Conservation (phyloP, 1,284 basidiomycete species). For the Fomes fomentarius region DNA sequence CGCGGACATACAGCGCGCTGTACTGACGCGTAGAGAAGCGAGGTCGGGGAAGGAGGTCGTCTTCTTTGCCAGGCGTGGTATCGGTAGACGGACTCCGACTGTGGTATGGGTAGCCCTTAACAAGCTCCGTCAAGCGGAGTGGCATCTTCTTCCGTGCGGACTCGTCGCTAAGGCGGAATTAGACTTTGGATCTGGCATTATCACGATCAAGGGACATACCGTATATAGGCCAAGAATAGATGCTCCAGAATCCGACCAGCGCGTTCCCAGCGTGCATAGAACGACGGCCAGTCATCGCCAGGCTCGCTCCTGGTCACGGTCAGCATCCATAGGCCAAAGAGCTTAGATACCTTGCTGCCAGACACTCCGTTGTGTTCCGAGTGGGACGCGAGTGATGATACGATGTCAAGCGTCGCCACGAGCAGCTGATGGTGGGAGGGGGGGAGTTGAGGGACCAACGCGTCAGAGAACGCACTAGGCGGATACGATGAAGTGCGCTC, state of each 20-base stretch:
- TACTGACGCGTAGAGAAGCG: constrained; percentile 66
- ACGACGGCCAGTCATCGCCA: constrained; percentile 58
- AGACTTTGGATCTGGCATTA: constrained; percentile 4
- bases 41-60: constrained; percentile 53
- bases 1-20: constrained; percentile 64
- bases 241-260: constrained; percentile 73
- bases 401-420: constrained; percentile 55
- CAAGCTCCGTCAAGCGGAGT: constrained; percentile 67
- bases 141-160: constrained; percentile 59
- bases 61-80: constrained; percentile 38
- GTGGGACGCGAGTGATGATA: constrained; percentile 70
- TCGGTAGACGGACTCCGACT: constrained; percentile 30
- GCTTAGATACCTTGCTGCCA: constrained; percentile 72
- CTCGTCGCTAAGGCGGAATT: constrained; percentile 53
- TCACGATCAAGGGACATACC: constrained; percentile 44
- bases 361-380: constrained; percentile 71
- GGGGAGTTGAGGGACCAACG: constrained; percentile 60
- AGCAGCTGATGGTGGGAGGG: constrained; percentile 59
- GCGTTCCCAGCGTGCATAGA: constrained; percentile 74
- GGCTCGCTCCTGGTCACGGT: constrained; percentile 45
- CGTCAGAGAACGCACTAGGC: constrained; percentile 58
- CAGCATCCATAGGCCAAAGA: constrained; percentile 75
- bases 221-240: constrained; percentile 67
- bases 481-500: constrained; percentile 63
- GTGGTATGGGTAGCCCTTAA: constrained; percentile 66